Base-by-base conservation (phyloP, 1,284 basidiomycete species). In the Ustilago cynodontis region DNA sequence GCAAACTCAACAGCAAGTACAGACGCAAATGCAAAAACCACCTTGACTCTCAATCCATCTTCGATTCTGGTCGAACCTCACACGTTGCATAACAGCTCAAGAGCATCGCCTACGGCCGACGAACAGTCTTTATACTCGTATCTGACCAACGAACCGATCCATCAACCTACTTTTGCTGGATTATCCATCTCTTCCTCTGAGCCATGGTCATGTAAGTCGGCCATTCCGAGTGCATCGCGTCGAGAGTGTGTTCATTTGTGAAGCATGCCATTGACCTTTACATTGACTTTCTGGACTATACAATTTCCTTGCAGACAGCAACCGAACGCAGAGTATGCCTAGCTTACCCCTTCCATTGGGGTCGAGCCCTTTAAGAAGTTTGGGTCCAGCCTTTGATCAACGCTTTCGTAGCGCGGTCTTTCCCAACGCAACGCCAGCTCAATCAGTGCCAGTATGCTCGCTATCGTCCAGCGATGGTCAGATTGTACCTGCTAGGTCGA, bases 311-410 rank as follows among this genome's bases (percentile, higher is more conserved):
- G 24, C 26, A 55, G 57, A 29, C 20, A 20, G 24, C 14, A 45
- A 49, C 8, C 35, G 39, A 35, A 24, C 41, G 3, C 67, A 59
- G 2, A 41, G 49, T 29, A 33, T 58, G 49, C 62, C 47, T 9
- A 43, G 22, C n/a, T n/a, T 54, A 45, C 9, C 29, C 10, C 13
- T 43, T 2, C 52, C 47, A 1, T 24, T 28, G 18, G 47, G 26
- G 2, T 22, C 28, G 5, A 50, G 24, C 20, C 49, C 31, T 6
- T 10, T 53, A 13, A 35, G 31, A 4, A 35, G 31, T 11, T 35
- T 28, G 2, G 50, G n/a, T 31, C 52, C 41, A 6, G 24, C 24
- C 45, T 41, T 55, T 16, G 62, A 43, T 3, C 35, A 4, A 26
- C 22, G 53, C 26, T 20, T 37, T 22, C 37, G 14, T 6, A 43